These are phyloP conservation scores for Zygnema cylindricum DNA, from an alignment of 139 green algal species.

Conservation along the genomic window DNA sequence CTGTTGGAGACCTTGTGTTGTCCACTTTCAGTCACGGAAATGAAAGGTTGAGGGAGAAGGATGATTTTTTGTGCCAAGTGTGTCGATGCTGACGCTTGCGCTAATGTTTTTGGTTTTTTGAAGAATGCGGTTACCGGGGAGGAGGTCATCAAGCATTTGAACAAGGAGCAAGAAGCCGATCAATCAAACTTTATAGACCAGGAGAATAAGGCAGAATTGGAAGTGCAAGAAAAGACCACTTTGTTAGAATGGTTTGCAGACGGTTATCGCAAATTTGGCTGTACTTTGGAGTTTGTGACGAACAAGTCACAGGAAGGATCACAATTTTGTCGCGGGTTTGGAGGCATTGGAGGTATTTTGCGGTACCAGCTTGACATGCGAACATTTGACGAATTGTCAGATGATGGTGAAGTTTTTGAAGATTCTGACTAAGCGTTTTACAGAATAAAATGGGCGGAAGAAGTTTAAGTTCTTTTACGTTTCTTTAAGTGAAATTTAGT, in stretches of 20 bases:
- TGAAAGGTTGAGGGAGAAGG: no score
- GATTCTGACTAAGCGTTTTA: conserved; percentile 50
- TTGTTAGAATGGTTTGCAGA: conserved; percentile 98
- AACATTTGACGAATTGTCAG: conserved; percentile 62
- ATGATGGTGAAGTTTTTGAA: conserved; percentile 55
- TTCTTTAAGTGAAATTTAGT: no score
- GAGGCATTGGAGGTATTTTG: conserved; percentile 74
- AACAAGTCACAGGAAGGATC: conserved; percentile 91
- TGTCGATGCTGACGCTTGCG: no score
- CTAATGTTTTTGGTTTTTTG: background rate
- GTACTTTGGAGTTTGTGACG: conserved; percentile 94
- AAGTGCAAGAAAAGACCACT: conserved; percentile 88
- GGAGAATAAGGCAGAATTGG: conserved; percentile 82
- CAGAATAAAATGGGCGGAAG: conserved; percentile 15
- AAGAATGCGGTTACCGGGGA: conserved; percentile 56
- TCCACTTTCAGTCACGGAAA: no score
- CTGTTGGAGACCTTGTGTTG: no score
- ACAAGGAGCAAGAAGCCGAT: conserved; percentile 81
- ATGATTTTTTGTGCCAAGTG: no score
- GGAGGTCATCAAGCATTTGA: conserved; percentile 72
- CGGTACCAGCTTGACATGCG: conserved; percentile 86
- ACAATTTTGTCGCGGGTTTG: conserved; percentile 91
- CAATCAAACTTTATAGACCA: conserved; percentile 86
- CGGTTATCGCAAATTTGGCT: conserved; percentile 99
- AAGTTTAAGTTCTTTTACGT: background rate